These are phyloP conservation scores for Colletotrichum australisinense DNA, from an alignment of 2,329 filamentous ascomycete genomes.

Conservation along the genomic window DNA sequence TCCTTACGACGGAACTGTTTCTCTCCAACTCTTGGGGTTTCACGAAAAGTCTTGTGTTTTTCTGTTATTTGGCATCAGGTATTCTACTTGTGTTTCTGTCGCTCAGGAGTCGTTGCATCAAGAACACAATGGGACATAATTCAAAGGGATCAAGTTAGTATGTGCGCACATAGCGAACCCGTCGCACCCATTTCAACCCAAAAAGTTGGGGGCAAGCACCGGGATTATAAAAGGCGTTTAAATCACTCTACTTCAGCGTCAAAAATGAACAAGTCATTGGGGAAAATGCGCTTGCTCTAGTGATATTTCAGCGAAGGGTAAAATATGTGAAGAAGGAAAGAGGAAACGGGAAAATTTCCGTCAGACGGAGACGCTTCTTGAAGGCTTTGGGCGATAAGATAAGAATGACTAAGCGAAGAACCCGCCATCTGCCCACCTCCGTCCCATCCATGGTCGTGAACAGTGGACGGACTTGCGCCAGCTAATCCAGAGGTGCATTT, in stretches of 20 bases:
- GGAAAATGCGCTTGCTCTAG: constrained; percentile 44
- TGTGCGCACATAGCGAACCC: constrained; percentile 75
- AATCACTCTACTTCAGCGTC: constrained; percentile 65
- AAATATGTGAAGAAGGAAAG: constrained; percentile 58
- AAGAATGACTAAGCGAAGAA: constrained; percentile 22
- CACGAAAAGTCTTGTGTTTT: constrained; percentile 1
- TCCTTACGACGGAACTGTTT: constrained; percentile 16
- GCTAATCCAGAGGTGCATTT: neutral
- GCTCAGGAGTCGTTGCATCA: constrained; percentile 3
- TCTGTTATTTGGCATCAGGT: neutral
- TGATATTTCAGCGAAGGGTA: constrained; percentile 55
- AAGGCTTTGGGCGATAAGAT: constrained; percentile 29
- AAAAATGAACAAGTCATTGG: constrained; percentile 57
- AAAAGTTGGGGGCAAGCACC: constrained; percentile 53
- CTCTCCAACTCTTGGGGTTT: neutral
- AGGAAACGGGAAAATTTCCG: constrained; percentile 16
- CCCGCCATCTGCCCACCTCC: neutral
- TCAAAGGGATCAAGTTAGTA: constrained; percentile 36
- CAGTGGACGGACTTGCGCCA: neutral
- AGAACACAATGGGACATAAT: constrained; percentile 7
- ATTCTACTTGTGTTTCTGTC: constrained; percentile 1
- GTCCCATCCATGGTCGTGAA: too few species aligned
- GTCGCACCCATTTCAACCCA: constrained; percentile 55
- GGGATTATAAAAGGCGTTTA: constrained; percentile 70
- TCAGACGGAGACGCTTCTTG: constrained; percentile 8